A percentile compares a stretch with the other conserved stretches of the same genome.
These are phyloP conservation scores for Senna siamea DNA, from an alignment of 306 rosid species.

Conservation along the genomic window DNA sequence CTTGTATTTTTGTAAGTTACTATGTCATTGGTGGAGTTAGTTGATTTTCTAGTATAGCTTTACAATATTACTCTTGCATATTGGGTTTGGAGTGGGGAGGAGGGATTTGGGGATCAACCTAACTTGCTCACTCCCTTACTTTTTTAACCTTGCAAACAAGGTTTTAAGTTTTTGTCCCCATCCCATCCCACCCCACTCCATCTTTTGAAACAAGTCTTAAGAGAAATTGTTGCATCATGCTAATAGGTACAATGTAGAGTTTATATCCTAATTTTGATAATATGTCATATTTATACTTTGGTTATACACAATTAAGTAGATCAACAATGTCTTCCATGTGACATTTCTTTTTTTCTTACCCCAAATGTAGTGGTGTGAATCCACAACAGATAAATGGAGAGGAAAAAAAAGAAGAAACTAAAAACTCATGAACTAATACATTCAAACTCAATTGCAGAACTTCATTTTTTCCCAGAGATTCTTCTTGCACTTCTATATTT, in stretches of 20 bases:
- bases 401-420: neutral
- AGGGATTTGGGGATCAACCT: neutral
- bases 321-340: neutral
- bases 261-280: too few species aligned
- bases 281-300: too few species aligned
- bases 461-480: conserved; percentile 79
- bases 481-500: conserved; percentile 76
- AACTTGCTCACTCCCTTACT: too few species aligned
- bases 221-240: neutral
- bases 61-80: neutral
- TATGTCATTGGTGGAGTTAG: neutral
- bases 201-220: too few species aligned
- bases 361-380: neutral
- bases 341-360: too few species aligned
- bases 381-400: neutral
- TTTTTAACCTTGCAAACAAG: neutral
- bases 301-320: neutral
- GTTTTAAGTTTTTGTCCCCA: neutral
- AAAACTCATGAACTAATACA: neutral
- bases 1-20: too few species aligned
- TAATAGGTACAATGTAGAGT: neutral
- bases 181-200: too few species aligned
- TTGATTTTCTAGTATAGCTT: neutral
- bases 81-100: neutral
- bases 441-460: conserved; percentile 53